Conservation (phyloP, 176 grass and related monocot genomes). For the Bonia amplexicaulis region DNA sequence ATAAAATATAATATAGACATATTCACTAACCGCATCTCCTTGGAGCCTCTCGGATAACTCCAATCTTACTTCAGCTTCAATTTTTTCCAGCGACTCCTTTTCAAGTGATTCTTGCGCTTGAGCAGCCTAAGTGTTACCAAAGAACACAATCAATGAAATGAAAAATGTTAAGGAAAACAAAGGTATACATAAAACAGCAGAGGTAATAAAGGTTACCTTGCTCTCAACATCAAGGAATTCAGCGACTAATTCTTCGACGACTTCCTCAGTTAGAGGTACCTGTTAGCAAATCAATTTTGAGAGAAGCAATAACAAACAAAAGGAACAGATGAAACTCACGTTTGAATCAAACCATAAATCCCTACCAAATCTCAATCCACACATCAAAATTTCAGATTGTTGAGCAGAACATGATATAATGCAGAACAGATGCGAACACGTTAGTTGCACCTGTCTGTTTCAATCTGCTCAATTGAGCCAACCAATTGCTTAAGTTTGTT, state of each 20-base stretch:
- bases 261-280: constrained; percentile 71
- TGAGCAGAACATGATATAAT: neutral
- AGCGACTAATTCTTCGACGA: constrained; percentile 66
- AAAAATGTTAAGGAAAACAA: constrained; percentile 16
- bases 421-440: constrained; percentile 15
- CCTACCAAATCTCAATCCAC: neutral
- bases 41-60: constrained; percentile 78
- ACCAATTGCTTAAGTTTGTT: neutral
- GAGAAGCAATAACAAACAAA: neutral
- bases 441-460: neutral
- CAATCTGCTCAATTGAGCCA: neutral
- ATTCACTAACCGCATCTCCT: constrained; percentile 62
- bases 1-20: constrained; percentile 24
- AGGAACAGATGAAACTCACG: neutral
- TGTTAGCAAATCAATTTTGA: constrained; percentile 47
- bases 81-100: constrained; percentile 77
- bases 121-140: constrained; percentile 59
- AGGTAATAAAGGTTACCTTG: constrained; percentile 59
- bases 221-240: constrained; percentile 88
- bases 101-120: constrained; percentile 98
- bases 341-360: neutral
- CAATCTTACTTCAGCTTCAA: constrained; percentile 85
- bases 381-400: constrained; percentile 15
- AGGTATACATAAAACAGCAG: constrained; percentile 19
- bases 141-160: constrained; percentile 22